Evolutionary conservation across 2,329 filamentous ascomycete genomes (phyloP).

Genomic region (Aureobasidium leucospermi): DNA sequence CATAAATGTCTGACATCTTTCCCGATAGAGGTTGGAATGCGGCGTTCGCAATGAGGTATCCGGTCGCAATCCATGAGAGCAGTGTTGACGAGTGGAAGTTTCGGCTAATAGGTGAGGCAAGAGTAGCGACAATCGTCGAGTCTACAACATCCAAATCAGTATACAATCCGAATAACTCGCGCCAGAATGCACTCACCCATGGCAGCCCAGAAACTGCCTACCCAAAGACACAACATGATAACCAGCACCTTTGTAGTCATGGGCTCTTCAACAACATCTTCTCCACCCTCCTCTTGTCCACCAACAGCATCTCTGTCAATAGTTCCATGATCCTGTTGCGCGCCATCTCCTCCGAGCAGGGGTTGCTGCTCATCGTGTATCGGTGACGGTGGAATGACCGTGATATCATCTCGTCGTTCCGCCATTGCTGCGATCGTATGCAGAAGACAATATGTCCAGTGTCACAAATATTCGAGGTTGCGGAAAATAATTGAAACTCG

Average conservation of each 20-base stretch:
- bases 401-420: neutral
- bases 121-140: conserved; percentile 75
- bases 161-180: neutral
- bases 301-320: conserved; percentile 19
- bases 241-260: conserved; percentile 40
- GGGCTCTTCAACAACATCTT: conserved; percentile 35
- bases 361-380: conserved; percentile 16
- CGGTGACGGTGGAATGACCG: conserved; percentile 13
- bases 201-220: conserved; percentile 50
- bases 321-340: conserved; percentile 16
- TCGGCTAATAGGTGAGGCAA: conserved; percentile 75
- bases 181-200: conserved; percentile 33
- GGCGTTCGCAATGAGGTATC: conserved; percentile 82
- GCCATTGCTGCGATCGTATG: neutral
- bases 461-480: neutral
- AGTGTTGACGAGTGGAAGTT: conserved; percentile 75
- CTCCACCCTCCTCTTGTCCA: conserved; percentile 25
- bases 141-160: conserved; percentile 38
- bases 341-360: conserved; percentile 13
- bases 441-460: neutral
- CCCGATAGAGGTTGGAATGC: conserved; percentile 81
- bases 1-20: conserved; percentile 81
- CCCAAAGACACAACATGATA: conserved; percentile 45
- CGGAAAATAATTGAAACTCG: neutral
- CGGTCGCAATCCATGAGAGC: conserved; percentile 80